Percentiles rank a stretch among this genome's conserved stretches.
These are phyloP conservation scores for Tremella yokohamensis DNA, from an alignment of 768 basidiomycete genomes.

Conservation along the genomic window DNA sequence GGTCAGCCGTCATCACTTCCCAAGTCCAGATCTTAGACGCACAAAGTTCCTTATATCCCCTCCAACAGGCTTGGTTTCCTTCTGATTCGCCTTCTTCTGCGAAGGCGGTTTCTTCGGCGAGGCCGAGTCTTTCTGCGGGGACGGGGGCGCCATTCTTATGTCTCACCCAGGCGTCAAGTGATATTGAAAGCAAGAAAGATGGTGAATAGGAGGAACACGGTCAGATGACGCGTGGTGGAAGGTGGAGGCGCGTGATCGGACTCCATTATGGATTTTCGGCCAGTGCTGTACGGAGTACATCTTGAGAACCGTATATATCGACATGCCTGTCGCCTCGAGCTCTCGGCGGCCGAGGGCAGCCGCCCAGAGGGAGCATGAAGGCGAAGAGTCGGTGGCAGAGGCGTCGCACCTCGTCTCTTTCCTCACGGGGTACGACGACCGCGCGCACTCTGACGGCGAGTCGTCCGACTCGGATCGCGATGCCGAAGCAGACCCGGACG, in stretches of 20 bases:
- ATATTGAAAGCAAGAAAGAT: background rate
- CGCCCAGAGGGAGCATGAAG: too few relatives aligned
- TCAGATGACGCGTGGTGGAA: constrained; percentile 1
- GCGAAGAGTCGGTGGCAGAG: background rate
- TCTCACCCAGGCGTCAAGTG: background rate
- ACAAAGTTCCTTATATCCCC: constrained; percentile 43
- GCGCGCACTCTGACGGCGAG: constrained; percentile 6
- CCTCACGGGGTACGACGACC: constrained; percentile 37
- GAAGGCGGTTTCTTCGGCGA: constrained; percentile 10
- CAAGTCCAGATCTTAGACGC: constrained; percentile 13
- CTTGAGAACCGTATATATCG: too few relatives aligned
- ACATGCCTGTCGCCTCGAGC: too few relatives aligned
- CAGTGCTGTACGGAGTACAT: too few relatives aligned
- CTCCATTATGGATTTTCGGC: too few relatives aligned
- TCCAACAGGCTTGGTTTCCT: constrained; percentile 21
- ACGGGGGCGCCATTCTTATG: constrained; percentile 5
- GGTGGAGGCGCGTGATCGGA: too few relatives aligned
- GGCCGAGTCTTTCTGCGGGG: constrained; percentile 1
- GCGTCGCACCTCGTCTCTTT: constrained; percentile 44
- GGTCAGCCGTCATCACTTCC: constrained; percentile 1
- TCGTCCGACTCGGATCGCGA: constrained; percentile 10
- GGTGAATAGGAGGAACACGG: background rate
- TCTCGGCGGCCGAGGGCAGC: too few relatives aligned
- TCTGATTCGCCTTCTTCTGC: constrained; percentile 18
- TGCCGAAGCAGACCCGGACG: constrained; percentile 18